A percentile compares a stretch with the other conserved stretches of the same genome.
Evolutionary conservation across 345 rosid genomes (phyloP).

Genomic region (Punica granatum): DNA sequence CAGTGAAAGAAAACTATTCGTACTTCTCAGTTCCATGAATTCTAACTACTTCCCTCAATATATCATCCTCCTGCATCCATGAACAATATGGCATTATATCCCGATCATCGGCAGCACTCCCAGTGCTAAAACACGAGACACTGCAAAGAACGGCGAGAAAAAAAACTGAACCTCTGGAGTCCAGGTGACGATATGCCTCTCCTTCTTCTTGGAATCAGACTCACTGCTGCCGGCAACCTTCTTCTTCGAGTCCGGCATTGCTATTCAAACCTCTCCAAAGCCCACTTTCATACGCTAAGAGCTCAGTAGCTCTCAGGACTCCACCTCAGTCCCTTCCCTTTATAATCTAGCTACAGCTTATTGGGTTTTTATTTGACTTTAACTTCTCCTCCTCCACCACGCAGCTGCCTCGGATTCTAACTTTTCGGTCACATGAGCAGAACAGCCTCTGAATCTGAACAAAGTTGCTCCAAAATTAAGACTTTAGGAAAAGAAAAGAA

Average conservation of each 20-base stretch:
- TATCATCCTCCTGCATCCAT: constrained; percentile 78
- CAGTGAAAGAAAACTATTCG: background rate
- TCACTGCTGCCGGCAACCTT: background rate
- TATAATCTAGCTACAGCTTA: background rate
- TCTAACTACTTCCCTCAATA: constrained; percentile 72
- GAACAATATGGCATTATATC: constrained; percentile 15
- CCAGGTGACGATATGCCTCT: constrained; percentile 34
- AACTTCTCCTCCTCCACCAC: background rate
- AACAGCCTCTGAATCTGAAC: constrained; percentile 6
- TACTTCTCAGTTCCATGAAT: constrained; percentile 86
- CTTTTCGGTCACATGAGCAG: constrained; percentile 20
- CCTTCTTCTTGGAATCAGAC: constrained; percentile 16
- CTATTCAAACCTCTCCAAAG: background rate
- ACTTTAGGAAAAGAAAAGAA: constrained; percentile 5
- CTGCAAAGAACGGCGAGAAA: background rate
- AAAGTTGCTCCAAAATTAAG: constrained; percentile 5
- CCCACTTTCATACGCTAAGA: too few relatives aligned
- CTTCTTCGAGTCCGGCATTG: constrained; percentile 15
- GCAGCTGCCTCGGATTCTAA: constrained; percentile 57
- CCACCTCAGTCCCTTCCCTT: constrained; percentile 13
- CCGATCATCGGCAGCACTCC: constrained; percentile 6
- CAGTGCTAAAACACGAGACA: constrained; percentile 15
- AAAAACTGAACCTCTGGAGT: constrained; percentile 43
- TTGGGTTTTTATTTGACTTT: background rate
- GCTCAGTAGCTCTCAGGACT: too few relatives aligned